phyloP scores from a whole-genome alignment of 331 rosid species.

The Malus hybrid region DNA sequence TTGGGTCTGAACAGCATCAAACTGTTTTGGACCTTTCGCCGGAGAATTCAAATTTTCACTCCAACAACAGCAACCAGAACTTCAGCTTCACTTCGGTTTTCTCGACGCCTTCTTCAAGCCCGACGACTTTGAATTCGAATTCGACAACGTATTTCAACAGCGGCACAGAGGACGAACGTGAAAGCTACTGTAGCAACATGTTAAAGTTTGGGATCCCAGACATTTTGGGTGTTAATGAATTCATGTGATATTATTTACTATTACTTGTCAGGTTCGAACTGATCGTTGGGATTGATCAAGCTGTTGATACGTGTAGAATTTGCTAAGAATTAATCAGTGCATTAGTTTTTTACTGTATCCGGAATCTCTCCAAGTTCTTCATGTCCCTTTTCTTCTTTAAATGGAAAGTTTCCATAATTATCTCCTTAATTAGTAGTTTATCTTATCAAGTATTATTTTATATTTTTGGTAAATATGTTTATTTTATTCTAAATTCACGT shows the following conservation, averaged over 20 bases:
- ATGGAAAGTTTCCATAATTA: slow-evolving; percentile 22
- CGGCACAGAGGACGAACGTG: slow-evolving; percentile 71
- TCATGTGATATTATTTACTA: slow-evolving; percentile 29
- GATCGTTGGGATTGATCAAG: slow-evolving; percentile 13
- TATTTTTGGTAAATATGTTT: neutral
- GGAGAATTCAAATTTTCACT: slow-evolving; percentile 37
- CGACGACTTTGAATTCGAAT: slow-evolving; percentile 60
- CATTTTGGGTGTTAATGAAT: slow-evolving; percentile 46
- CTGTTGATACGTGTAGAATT: slow-evolving; percentile 31
- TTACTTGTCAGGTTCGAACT: neutral
- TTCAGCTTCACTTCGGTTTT: slow-evolving; percentile 44
- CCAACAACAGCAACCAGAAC: slow-evolving; percentile 30
- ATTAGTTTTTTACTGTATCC: slow-evolving; percentile 14
- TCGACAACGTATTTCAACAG: slow-evolving; percentile 50
- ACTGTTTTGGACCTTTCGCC: slow-evolving; percentile 27
- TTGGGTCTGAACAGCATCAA: slow-evolving; percentile 22
- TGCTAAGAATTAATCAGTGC: slow-evolving; percentile 19
- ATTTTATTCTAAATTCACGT: neutral
- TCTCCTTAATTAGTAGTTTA: neutral
- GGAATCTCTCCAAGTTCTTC: slow-evolving; percentile 10
- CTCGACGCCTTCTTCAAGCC: slow-evolving; percentile 65
- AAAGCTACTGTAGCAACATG: slow-evolving; percentile 62
- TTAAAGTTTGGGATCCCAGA: slow-evolving; percentile 59
- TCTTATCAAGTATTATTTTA: neutral
- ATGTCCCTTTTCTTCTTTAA: neutral